phyloP scores from a whole-genome alignment of 2,329 filamentous ascomycete species.

The Emmonsiellopsis sp. region DNA sequence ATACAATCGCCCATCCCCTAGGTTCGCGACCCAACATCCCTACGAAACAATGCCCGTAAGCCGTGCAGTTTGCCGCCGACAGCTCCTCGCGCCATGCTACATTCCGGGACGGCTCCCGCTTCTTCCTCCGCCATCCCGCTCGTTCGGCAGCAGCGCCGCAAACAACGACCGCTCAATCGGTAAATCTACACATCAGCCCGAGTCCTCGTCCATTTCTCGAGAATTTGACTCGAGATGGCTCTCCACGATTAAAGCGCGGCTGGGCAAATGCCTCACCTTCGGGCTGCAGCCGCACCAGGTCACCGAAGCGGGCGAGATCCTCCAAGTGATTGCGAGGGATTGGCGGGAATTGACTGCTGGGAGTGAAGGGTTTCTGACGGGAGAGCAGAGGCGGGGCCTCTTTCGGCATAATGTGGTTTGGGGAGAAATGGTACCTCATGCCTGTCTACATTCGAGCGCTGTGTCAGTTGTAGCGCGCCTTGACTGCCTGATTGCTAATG shows the following conservation, averaged over 20 bases:
- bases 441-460: not conserved
- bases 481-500: slow-evolving; percentile 13
- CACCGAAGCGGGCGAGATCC: slow-evolving; percentile 48
- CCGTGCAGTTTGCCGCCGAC: slow-evolving; percentile 10
- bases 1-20: too few species aligned
- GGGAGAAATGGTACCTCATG: slow-evolving; percentile 68
- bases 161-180: slow-evolving; percentile 12
- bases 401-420: slow-evolving; percentile 62
- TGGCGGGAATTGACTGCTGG: slow-evolving; percentile 67
- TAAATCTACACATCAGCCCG: slow-evolving; percentile 5
- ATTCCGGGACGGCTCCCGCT: not conserved
- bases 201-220: slow-evolving; percentile 9
- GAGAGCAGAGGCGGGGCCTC: slow-evolving; percentile 52
- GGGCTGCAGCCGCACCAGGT: slow-evolving; percentile 55
- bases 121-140: not conserved
- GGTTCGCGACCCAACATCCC: not conserved
- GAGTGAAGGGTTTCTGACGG: slow-evolving; percentile 65
- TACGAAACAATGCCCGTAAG: not conserved
- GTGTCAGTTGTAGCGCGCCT: not conserved
- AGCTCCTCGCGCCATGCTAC: not conserved
- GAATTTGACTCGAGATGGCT: slow-evolving; percentile 56
- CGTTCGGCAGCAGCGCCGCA: not conserved
- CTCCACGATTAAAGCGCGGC: slow-evolving; percentile 53
- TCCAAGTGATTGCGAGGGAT: slow-evolving; percentile 51
- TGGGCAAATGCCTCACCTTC: slow-evolving; percentile 69